phyloP scores from a whole-genome alignment of 331 rosid species.

The Malus hybrid region DNA sequence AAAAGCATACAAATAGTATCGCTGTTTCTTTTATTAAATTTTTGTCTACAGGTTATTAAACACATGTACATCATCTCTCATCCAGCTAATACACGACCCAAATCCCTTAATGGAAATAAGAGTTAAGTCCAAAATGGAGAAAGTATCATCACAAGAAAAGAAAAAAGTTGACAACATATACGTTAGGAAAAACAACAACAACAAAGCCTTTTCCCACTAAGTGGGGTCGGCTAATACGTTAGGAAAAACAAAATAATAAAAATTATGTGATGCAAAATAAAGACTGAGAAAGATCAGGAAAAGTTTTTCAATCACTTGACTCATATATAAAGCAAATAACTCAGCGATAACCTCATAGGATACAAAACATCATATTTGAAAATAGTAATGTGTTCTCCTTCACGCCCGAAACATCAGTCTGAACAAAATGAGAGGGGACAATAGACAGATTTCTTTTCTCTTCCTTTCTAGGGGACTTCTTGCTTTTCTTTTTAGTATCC shows the following conservation, averaged over 20 bases:
- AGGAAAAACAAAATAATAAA: not conserved
- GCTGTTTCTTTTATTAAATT: not conserved
- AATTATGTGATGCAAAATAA: not conserved
- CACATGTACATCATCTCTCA: not conserved
- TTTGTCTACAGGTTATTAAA: not conserved
- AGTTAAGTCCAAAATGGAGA: not conserved
- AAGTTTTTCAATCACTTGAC: not conserved
- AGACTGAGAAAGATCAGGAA: not conserved
- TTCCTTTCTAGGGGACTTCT: constrained; percentile 45
- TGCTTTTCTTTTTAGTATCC: constrained; percentile 39
- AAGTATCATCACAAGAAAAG: not conserved
- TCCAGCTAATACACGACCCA: not conserved
- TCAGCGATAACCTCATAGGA: constrained; percentile 39
- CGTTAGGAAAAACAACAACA: not conserved
- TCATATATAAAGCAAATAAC: constrained; percentile 7
- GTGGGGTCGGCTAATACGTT: too few species aligned
- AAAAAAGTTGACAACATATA: not conserved
- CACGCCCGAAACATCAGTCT: constrained; percentile 77
- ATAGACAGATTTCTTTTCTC: constrained; percentile 43
- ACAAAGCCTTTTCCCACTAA: too few species aligned
- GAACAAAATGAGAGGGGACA: constrained; percentile 85
- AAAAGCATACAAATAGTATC: not conserved
- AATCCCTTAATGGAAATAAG: not conserved
- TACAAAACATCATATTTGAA: constrained; percentile 88
- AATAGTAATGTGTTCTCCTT: constrained; percentile 65